These are phyloP conservation scores for Fusarium luffae DNA, from an alignment of 2,329 filamentous ascomycete genomes.

Conservation along the genomic window DNA sequence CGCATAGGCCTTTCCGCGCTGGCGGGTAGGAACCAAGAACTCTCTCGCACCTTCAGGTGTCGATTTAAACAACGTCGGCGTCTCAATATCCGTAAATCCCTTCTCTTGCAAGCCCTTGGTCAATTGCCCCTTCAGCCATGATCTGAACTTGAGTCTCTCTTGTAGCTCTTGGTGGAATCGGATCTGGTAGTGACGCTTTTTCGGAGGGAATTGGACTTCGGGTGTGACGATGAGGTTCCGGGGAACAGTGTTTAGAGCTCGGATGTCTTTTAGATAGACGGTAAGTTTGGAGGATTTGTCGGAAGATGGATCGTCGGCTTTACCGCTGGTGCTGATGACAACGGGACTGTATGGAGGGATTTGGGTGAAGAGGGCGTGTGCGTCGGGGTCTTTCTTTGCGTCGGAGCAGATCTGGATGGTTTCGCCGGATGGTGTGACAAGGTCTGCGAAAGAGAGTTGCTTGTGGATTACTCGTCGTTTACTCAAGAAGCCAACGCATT, in stretches of 20 bases:
- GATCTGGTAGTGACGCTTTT: constrained; percentile 85
- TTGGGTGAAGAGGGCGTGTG: constrained; percentile 57
- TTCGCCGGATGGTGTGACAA: constrained; percentile 53
- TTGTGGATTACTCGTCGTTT: constrained; percentile 74
- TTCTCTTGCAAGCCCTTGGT: constrained; percentile 65
- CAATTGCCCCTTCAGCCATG: constrained; percentile 63
- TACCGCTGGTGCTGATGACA: constrained; percentile 55
- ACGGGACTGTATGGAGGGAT: constrained; percentile 66
- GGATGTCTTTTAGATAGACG: constrained; percentile 69
- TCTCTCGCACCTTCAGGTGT: constrained; percentile 95
- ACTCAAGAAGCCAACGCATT: constrained; percentile 72
- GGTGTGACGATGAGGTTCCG: constrained; percentile 80
- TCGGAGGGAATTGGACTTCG: constrained; percentile 77
- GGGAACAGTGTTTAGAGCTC: constrained; percentile 50
- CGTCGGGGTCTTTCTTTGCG: constrained; percentile 49
- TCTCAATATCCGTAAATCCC: constrained; percentile 84
- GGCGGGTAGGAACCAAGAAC: constrained; percentile 90
- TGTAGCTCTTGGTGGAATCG: constrained; percentile 76
- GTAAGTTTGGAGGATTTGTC: constrained; percentile 60
- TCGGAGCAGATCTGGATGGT: constrained; percentile 60
- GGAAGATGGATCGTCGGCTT: constrained; percentile 39
- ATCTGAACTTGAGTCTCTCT: constrained; percentile 77
- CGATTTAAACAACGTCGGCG: constrained; percentile 94
- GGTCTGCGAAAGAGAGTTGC: constrained; percentile 76
- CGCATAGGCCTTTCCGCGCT: constrained; percentile 82